Evolutionary conservation across 345 rosid genomes (phyloP), one percentile per base, ranked within the genome.

Genomic region (Gossypium arboreum): DNA sequence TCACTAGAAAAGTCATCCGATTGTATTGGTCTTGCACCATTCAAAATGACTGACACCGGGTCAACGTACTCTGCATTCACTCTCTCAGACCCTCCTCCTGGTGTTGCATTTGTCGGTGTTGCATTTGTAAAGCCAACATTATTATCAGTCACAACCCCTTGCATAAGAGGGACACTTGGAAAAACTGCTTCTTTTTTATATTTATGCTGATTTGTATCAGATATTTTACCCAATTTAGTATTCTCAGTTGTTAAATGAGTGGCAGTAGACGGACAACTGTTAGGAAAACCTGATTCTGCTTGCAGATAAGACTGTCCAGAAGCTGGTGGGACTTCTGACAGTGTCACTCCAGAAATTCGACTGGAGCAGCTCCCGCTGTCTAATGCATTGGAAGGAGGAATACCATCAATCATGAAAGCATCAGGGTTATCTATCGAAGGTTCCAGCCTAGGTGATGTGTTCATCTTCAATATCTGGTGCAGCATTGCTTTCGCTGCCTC

Each of bases 401-500:
- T 75, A 78, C 80, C 80, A 82, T 78, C 83, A 72, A 87, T 82
- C 71, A 84, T 79, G 71, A 86, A 81, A 72, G 83, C 75, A 55
- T 73, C 88, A 72, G 78, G 78, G 70, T 77, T 83, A 80, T 83
- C 78, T 29, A 81, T 65, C 15, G 76, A 83, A 7, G 92, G 77
- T 77, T 88, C 94, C 64, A 62, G 74, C 81, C 77, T 79, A 13
- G 91, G 75, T 67, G 93, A 83, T 57, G 78, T 56, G 60, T 88
- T 84, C 71, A 81, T 79, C 67, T 89, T 85, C 82, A 88, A 68
- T 68, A 91, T 87, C 79, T 89, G 88, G 72, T 83, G 76, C 50
- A 91, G 80, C 91, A 93, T 88, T 45, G 82, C 83, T 78, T 89
- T 83, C 9, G 94, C 93, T 71, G 97, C 89, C 58, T 91, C 93